Conservation (phyloP, 2,329 filamentous ascomycete species). For the Elsinoe batatas region DNA sequence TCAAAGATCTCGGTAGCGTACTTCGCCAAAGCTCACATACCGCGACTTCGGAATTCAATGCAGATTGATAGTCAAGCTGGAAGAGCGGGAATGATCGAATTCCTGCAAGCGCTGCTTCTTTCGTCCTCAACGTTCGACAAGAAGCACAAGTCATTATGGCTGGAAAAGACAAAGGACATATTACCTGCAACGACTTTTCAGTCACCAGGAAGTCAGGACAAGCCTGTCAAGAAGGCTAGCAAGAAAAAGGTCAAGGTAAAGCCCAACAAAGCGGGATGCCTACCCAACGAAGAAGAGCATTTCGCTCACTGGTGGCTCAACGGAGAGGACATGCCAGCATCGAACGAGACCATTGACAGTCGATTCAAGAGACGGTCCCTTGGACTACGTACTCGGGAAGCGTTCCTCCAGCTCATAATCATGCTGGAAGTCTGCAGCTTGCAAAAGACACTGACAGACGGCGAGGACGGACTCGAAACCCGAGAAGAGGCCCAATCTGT, state of each 20-base stretch:
- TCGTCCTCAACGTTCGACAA: conserved; percentile 56
- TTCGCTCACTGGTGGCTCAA: conserved; percentile 62
- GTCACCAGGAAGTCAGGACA: conserved; percentile 15
- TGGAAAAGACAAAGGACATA: conserved; percentile 43
- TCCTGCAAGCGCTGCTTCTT: conserved; percentile 43
- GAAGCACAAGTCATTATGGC: conserved; percentile 65
- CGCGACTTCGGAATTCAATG: conserved; percentile 64
- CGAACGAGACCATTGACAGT: conserved; percentile 34
- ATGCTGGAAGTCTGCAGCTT: conserved; percentile 67
- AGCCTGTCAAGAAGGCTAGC: conserved; percentile 37
- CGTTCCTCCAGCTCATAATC: conserved; percentile 69
- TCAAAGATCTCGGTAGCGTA: conserved; percentile 66
- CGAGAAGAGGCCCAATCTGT: conserved; percentile 13
- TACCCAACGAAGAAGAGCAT: conserved; percentile 54
- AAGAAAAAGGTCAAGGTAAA: conserved; percentile 49
- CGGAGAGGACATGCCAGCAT: conserved; percentile 38
- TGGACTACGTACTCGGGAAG: conserved; percentile 62
- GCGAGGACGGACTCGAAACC: background rate
- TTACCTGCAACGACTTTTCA: conserved; percentile 44
- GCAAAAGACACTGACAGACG: too few relatives aligned
- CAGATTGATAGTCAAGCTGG: conserved; percentile 49
- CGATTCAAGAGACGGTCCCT: conserved; percentile 49
- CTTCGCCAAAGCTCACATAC: conserved; percentile 73
- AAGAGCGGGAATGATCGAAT: conserved; percentile 55
- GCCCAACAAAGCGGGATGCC: conserved; percentile 58